These are phyloP conservation scores for Suhomyces terraborum DNA, from an alignment of 1,139 yeast genomes.

Conservation along the genomic window DNA sequence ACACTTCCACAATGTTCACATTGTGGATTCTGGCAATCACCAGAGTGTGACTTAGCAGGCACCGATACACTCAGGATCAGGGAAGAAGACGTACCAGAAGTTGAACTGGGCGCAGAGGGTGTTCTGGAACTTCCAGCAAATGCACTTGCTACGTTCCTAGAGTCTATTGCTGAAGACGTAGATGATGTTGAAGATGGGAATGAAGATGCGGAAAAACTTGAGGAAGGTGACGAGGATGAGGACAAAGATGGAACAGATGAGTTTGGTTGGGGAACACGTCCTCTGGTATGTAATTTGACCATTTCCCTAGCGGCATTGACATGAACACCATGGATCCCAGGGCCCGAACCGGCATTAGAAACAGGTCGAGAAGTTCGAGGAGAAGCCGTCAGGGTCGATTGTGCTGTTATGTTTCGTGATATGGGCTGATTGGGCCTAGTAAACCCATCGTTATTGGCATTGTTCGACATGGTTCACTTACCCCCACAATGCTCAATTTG, in stretches of 20 bases:
- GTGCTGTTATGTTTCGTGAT: background rate
- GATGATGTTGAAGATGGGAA: background rate
- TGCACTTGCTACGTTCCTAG: background rate
- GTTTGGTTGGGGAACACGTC: slow-evolving; percentile 33
- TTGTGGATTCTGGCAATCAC: slow-evolving; percentile 50
- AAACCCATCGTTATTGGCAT: slow-evolving; percentile 2
- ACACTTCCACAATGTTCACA: slow-evolving; percentile 70
- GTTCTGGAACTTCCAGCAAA: slow-evolving; percentile 1
- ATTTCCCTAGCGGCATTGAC: slow-evolving; percentile 66
- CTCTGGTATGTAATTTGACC: slow-evolving; percentile 47
- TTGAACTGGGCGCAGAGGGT: background rate
- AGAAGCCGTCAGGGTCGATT: background rate
- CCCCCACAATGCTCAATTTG: background rate
- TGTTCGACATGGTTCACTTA: background rate
- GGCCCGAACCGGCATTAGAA: slow-evolving; percentile 8
- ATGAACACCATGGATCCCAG: slow-evolving; percentile 56
- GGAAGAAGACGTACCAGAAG: no score
- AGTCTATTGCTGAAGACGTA: background rate
- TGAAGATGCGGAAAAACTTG: no score
- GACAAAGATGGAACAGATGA: background rate
- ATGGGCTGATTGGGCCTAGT: slow-evolving; percentile 5
- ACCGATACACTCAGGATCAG: slow-evolving; percentile 22
- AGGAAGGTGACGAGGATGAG: background rate
- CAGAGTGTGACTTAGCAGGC: slow-evolving; percentile 37
- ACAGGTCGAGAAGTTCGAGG: no score